phyloP scores from a whole-genome alignment of 1,284 basidiomycete genomes.

The Neolentinus lepideus region DNA sequence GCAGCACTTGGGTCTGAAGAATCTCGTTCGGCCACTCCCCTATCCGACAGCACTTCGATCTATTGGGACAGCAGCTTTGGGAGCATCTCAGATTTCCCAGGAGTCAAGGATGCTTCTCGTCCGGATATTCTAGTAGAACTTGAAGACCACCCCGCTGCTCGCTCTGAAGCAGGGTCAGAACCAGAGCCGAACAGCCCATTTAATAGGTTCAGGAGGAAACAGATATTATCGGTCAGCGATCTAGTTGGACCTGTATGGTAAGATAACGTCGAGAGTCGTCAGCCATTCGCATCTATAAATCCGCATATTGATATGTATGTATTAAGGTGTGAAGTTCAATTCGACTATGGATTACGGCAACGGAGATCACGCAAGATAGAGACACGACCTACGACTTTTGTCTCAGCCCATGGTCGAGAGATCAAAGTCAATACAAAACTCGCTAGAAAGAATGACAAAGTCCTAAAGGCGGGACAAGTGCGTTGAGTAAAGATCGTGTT shows the following conservation, averaged over 20 bases:
- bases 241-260: neutral
- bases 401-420: constrained; percentile 2
- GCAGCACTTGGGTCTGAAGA: neutral
- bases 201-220: neutral
- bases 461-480: constrained; percentile 56
- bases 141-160: neutral
- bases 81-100: neutral
- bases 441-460: constrained; percentile 53
- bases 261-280: neutral
- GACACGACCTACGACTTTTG: constrained; percentile 8
- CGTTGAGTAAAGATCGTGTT: constrained; percentile 12
- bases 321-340: constrained; percentile 2
- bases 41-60: neutral
- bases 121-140: neutral
- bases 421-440: constrained; percentile 56
- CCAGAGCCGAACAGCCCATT: neutral
- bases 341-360: constrained; percentile 1
- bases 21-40: neutral
- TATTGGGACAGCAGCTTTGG: neutral
- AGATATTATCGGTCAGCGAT: neutral
- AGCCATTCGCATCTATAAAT: neutral
- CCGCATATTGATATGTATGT: neutral
- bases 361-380: constrained; percentile 11
- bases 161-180: neutral
- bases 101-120: neutral